phyloP scores from a whole-genome alignment of 1,284 basidiomycete genomes.

The Pseudozyma hubeiensis region DNA sequence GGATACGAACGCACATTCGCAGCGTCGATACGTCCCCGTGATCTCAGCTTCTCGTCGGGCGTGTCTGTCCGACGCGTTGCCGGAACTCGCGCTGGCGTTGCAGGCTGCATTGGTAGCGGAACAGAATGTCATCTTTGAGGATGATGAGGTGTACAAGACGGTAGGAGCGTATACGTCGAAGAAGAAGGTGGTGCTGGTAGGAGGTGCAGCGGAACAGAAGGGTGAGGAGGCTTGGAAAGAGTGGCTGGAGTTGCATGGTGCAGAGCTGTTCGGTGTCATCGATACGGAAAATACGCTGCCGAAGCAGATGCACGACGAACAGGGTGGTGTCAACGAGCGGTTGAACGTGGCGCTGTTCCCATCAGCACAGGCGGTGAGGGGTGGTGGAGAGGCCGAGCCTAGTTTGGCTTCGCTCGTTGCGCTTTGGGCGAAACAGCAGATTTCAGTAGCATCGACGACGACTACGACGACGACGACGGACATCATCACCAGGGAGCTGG shows the following conservation, averaged over 20 bases:
- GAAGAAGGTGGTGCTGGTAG: constrained; percentile 40
- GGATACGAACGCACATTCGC: constrained; percentile 14
- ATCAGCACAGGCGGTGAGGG: constrained; percentile 15
- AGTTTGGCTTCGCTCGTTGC: constrained; percentile 40
- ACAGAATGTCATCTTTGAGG: constrained; percentile 40
- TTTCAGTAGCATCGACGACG: background rate
- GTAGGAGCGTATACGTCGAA: constrained; percentile 41
- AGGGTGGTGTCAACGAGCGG: constrained; percentile 28
- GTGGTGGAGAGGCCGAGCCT: constrained; percentile 29
- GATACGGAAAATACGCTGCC: constrained; percentile 37
- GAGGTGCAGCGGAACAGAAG: constrained; percentile 14
- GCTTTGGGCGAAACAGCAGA: constrained; percentile 33
- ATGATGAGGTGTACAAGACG: constrained; percentile 38
- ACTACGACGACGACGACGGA: background rate
- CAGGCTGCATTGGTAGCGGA: constrained; percentile 33
- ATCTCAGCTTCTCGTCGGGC: constrained; percentile 15
- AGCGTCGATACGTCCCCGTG: constrained; percentile 44
- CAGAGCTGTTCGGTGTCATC: constrained; percentile 41
- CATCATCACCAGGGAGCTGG: constrained; percentile 28
- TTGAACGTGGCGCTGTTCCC: constrained; percentile 37
- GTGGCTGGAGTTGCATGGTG: constrained; percentile 43
- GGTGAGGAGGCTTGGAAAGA: constrained; percentile 30
- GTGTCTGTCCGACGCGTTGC: constrained; percentile 4
- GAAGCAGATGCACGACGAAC: constrained; percentile 26
- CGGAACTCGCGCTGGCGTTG: constrained; percentile 33